A percentile compares a stretch with the other conserved stretches of the same genome.
Conservation (phyloP, 106 monocot genomes). For the Alisma plantagoaquatica region DNA sequence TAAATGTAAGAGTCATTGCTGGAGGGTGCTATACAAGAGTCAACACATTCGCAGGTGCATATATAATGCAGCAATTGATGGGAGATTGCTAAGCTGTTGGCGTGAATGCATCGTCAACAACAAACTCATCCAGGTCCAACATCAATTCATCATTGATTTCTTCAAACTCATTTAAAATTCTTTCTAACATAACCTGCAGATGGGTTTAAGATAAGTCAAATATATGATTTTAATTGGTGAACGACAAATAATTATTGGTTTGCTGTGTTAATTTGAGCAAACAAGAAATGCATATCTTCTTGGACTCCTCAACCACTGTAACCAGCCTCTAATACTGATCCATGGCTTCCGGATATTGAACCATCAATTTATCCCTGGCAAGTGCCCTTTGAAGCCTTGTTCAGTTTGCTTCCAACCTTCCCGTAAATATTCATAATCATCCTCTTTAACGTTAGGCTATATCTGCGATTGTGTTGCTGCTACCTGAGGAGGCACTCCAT, state of each 20-base stretch:
- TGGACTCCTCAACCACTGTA: constrained; percentile 50
- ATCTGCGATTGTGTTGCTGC: too few species aligned
- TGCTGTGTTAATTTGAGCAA: background rate
- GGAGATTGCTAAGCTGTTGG: too few species aligned
- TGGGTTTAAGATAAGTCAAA: background rate
- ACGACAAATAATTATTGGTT: background rate
- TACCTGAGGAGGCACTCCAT: constrained; percentile 40
- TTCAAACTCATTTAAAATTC: constrained; percentile 20
- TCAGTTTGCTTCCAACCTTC: constrained; percentile 84
- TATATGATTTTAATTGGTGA: background rate
- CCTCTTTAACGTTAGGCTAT: constrained; percentile 30
- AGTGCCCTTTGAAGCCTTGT: constrained; percentile 71
- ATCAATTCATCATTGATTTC: constrained; percentile 51
- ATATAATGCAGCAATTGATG: too few species aligned
- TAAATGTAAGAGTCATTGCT: too few species aligned
- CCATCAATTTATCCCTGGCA: constrained; percentile 95
- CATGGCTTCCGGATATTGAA: constrained; percentile 93
- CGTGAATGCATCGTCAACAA: constrained; percentile 30
- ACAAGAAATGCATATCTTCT: constrained; percentile 23
- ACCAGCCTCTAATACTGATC: constrained; percentile 81
- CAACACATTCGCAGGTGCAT: too few species aligned
- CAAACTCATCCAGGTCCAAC: constrained; percentile 53
- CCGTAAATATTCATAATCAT: constrained; percentile 79
- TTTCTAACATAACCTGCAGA: constrained; percentile 38
- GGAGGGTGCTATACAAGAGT: too few species aligned